A percentile compares a stretch with the other conserved stretches of the same genome.
phyloP scores from a whole-genome alignment of 306 rosid genomes.

The Sesbania bispinosa region DNA sequence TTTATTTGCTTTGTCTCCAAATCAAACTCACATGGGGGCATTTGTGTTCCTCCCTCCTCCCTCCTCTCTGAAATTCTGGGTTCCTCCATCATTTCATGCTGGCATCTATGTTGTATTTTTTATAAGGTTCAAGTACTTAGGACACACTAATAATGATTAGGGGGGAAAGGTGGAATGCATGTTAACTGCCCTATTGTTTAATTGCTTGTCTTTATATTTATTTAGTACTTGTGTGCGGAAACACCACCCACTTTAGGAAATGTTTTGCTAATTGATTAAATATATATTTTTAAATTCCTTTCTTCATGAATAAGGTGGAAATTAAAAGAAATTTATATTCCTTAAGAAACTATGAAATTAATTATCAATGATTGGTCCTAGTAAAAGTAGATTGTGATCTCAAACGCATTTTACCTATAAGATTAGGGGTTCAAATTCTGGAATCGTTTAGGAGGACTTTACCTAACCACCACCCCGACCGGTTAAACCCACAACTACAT shows the following conservation, averaged over 20 bases:
- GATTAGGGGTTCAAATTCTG: too few species aligned
- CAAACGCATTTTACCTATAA: too few species aligned
- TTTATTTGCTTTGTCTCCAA: constrained; percentile 73
- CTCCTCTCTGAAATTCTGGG: constrained; percentile 30
- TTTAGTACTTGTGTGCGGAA: background rate
- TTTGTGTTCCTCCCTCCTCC: constrained; percentile 38
- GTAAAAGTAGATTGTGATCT: too few species aligned
- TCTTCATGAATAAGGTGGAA: background rate
- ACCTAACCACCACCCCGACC: too few species aligned
- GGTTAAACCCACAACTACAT: too few species aligned
- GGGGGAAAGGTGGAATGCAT: constrained; percentile 43
- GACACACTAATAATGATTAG: constrained; percentile 66
- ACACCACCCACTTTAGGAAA: constrained; percentile 19
- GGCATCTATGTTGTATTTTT: constrained; percentile 36
- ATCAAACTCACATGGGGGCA: constrained; percentile 72
- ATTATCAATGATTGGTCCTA: too few species aligned
- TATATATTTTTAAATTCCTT: background rate
- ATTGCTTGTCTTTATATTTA: constrained; percentile 14
- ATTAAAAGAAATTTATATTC: constrained; percentile 1
- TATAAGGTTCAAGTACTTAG: constrained; percentile 30
- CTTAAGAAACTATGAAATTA: background rate
- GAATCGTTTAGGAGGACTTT: too few species aligned
- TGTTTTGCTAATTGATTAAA: background rate
- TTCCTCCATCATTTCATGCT: constrained; percentile 51
- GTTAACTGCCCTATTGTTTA: constrained; percentile 35